Evolutionary conservation across 495 filamentous ascomycete genomes (phyloP).

Genomic region (Astrothelium macrocarpum): DNA sequence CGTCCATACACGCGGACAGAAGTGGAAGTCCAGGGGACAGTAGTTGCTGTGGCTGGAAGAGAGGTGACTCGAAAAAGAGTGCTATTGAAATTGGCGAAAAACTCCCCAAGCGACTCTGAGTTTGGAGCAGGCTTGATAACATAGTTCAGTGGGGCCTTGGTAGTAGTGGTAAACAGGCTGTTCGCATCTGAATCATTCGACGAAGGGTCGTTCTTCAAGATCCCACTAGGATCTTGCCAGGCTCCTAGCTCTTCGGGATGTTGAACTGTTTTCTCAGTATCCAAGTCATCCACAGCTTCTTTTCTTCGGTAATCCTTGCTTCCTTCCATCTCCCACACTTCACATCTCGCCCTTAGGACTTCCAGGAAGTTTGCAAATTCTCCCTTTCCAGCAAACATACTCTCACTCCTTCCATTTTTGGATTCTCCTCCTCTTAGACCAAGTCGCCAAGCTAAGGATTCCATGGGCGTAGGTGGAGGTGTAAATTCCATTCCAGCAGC

Average conservation of each 20-base stretch:
- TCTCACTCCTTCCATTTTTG: slow-evolving; percentile 27
- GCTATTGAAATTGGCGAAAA: background rate
- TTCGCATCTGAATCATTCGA: background rate
- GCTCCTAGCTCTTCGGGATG: background rate
- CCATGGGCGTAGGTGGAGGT: slow-evolving; percentile 39
- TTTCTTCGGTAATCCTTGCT: slow-evolving; percentile 53
- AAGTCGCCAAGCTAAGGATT: slow-evolving; percentile 39
- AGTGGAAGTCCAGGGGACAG: slow-evolving; percentile 38
- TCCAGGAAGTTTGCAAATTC: slow-evolving; percentile 62
- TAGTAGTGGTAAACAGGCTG: background rate
- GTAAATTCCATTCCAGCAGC: slow-evolving; percentile 52
- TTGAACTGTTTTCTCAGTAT: background rate
- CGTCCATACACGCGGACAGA: slow-evolving; percentile 52
- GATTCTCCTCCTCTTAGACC: slow-evolving; percentile 29
- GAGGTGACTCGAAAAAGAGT: slow-evolving; percentile 3
- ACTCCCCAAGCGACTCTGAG: background rate
- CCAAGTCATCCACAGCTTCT: slow-evolving; percentile 28
- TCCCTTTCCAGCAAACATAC: slow-evolving; percentile 42
- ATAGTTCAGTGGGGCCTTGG: slow-evolving; percentile 7
- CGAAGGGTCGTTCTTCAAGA: background rate
- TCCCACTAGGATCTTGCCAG: slow-evolving; percentile 1
- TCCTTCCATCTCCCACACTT: slow-evolving; percentile 64
- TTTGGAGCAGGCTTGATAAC: background rate
- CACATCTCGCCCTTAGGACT: slow-evolving; percentile 55
- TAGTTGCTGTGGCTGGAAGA: slow-evolving; percentile 5